A percentile compares a stretch with the other conserved stretches of the same genome.
Evolutionary conservation across 352 stramenopile species (phyloP).

Genomic region (Phytophthora vignae): DNA sequence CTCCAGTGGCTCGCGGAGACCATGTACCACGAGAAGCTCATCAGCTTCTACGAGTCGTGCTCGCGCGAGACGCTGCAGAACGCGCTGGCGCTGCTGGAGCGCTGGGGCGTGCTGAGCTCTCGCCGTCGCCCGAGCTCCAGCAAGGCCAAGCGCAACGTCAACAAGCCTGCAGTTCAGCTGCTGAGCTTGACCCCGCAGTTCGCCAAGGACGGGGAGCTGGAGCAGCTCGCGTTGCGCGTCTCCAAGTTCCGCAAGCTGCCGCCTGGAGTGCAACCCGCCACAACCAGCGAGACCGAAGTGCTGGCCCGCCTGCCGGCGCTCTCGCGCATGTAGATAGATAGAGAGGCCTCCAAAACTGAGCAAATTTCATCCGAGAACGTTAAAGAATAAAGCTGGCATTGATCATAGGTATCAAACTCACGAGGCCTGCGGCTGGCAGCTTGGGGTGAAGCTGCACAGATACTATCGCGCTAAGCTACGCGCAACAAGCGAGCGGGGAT

Average conservation of each 20-base stretch:
- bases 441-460: slow-evolving; percentile 18
- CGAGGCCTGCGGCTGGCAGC: slow-evolving; percentile 27
- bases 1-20: slow-evolving; percentile 88
- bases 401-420: slow-evolving; percentile 42
- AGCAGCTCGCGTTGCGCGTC: slow-evolving; percentile 66
- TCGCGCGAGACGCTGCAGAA: slow-evolving; percentile 88
- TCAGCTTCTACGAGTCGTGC: slow-evolving; percentile 89
- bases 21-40: slow-evolving; percentile 89
- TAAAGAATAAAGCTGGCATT: slow-evolving; percentile 39
- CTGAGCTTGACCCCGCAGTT: slow-evolving; percentile 53
- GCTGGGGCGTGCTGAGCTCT: slow-evolving; percentile 70
- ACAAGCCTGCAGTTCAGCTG: slow-evolving; percentile 28
- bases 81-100: slow-evolving; percentile 66
- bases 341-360: background rate
- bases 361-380: slow-evolving; percentile 8
- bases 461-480: slow-evolving; percentile 5
- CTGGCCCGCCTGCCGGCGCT: slow-evolving; percentile 72
- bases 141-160: slow-evolving; percentile 18
- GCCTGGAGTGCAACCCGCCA: slow-evolving; percentile 45
- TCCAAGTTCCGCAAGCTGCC: slow-evolving; percentile 83
- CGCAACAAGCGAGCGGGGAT: background rate
- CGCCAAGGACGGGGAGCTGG: slow-evolving; percentile 64
- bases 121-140: slow-evolving; percentile 19
- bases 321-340: slow-evolving; percentile 68
- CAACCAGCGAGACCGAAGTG: slow-evolving; percentile 62